Percentiles rank a stretch among this genome's conserved stretches.
Evolutionary conservation across 495 filamentous ascomycete genomes (phyloP).

Genomic region (Aspergillus diversus): DNA sequence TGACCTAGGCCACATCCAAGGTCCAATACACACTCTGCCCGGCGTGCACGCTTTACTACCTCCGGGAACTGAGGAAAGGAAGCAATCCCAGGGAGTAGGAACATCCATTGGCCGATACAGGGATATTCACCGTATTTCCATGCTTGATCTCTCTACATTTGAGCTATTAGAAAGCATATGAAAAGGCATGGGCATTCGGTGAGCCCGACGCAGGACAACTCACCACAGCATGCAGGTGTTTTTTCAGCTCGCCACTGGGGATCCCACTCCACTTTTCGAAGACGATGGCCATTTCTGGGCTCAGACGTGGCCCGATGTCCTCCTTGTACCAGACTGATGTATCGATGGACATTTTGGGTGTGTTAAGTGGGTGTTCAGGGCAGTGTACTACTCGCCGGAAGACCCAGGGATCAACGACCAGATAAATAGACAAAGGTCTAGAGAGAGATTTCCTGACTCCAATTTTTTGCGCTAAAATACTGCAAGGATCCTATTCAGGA

Average conservation of each 20-base stretch:
- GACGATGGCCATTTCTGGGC: not conserved
- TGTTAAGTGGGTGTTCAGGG: not conserved
- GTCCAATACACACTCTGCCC: not conserved
- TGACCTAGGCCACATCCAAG: constrained; percentile 12
- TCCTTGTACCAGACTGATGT: constrained; percentile 17
- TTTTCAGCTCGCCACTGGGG: constrained; percentile 4
- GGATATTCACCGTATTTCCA: constrained; percentile 16
- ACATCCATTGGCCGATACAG: constrained; percentile 16
- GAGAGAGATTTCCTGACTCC: too few relatives aligned
- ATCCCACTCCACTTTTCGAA: constrained; percentile 8
- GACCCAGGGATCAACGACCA: not conserved
- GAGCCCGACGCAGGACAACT: not conserved
- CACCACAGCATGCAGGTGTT: constrained; percentile 14
- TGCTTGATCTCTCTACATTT: constrained; percentile 3
- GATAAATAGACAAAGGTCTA: not conserved
- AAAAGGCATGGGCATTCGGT: not conserved
- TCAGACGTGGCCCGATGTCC: constrained; percentile 12
- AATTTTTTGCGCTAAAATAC: too few relatives aligned
- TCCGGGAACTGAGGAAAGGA: constrained; percentile 9
- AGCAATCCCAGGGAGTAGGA: constrained; percentile 11
- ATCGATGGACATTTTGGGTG: not conserved
- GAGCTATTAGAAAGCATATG: not conserved
- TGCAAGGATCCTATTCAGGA: too few relatives aligned
- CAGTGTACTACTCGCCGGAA: not conserved
- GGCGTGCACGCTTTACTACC: not conserved